These are phyloP conservation scores for Helenozyma baotianmanensis DNA, from an alignment of 805 yeast genomes.

Conservation along the genomic window DNA sequence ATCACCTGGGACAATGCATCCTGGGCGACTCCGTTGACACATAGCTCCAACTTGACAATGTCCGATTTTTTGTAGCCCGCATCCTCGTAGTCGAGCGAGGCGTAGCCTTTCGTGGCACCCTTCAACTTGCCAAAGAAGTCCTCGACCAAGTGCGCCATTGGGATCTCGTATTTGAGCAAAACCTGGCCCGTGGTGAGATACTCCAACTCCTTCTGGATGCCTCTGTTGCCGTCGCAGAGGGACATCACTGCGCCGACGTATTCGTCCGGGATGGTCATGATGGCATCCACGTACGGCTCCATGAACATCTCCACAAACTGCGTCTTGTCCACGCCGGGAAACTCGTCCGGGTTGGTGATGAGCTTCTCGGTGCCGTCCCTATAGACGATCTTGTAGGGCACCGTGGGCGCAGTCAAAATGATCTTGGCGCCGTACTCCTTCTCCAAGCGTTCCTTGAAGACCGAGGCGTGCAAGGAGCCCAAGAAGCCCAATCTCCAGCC, in stretches of 20 bases:
- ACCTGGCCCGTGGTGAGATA: constrained; percentile 80
- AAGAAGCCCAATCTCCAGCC: constrained; percentile 97
- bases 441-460: constrained; percentile 85
- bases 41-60: constrained; percentile 79
- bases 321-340: constrained; percentile 60
- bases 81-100: constrained; percentile 92
- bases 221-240: constrained; percentile 80
- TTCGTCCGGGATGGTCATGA: constrained; percentile 87
- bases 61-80: constrained; percentile 79
- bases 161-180: constrained; percentile 70
- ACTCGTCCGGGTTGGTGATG: constrained; percentile 88
- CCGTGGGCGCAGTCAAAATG: constrained; percentile 93
- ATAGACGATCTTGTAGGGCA: constrained; percentile 78
- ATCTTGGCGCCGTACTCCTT: constrained; percentile 92
- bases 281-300: constrained; percentile 89
- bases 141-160: constrained; percentile 86
- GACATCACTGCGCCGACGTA: constrained; percentile 84
- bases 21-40: constrained; percentile 83
- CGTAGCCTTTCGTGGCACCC: constrained; percentile 87
- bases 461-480: constrained; percentile 93
- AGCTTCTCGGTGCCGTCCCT: constrained; percentile 59
- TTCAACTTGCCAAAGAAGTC: constrained; percentile 93
- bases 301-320: constrained; percentile 47
- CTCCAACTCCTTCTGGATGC: constrained; percentile 73
- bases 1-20: constrained; percentile 91